phyloP scores from a whole-genome alignment of 805 yeast genomes.

The Metschnikowia lachancei region DNA sequence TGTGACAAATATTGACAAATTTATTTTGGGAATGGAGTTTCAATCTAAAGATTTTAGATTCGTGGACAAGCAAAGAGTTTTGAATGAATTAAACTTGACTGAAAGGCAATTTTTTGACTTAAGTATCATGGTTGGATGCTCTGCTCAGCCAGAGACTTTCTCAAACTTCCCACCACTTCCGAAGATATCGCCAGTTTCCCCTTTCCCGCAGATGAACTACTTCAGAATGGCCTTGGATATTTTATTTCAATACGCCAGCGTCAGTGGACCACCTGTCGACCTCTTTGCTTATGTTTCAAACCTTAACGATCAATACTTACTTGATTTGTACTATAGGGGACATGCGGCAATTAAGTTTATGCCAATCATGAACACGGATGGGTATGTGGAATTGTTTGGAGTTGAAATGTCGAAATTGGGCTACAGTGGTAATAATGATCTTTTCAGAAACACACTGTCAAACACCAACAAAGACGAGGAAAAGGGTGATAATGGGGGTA shows the following conservation, averaged over 20 bases:
- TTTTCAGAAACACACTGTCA: background rate
- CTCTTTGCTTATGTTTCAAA: constrained; percentile 47
- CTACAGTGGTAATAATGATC: background rate
- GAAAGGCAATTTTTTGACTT: constrained; percentile 72
- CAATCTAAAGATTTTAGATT: constrained; percentile 63
- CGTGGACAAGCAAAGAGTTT: constrained; percentile 55
- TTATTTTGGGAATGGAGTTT: constrained; percentile 70
- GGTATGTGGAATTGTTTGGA: constrained; percentile 60
- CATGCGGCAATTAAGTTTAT: constrained; percentile 63
- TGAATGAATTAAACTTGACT: constrained; percentile 58
- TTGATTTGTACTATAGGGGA: constrained; percentile 62
- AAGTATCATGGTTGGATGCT: constrained; percentile 75
- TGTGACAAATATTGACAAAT: constrained; percentile 61
- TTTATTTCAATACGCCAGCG: constrained; percentile 32
- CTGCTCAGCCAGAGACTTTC: constrained; percentile 64
- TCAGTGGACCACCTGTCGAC: constrained; percentile 27
- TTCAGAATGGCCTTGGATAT: constrained; percentile 42
- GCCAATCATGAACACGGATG: constrained; percentile 70
- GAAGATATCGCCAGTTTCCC: constrained; percentile 39
- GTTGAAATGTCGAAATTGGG: constrained; percentile 42
- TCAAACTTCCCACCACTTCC: constrained; percentile 49
- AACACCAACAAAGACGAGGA: background rate
- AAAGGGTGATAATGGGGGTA: background rate
- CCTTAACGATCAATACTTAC: constrained; percentile 43
- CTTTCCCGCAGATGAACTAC: constrained; percentile 39